These are phyloP conservation scores for Zygosaccharomyces bisporus DNA, from an alignment of 805 yeast genomes.

Conservation along the genomic window DNA sequence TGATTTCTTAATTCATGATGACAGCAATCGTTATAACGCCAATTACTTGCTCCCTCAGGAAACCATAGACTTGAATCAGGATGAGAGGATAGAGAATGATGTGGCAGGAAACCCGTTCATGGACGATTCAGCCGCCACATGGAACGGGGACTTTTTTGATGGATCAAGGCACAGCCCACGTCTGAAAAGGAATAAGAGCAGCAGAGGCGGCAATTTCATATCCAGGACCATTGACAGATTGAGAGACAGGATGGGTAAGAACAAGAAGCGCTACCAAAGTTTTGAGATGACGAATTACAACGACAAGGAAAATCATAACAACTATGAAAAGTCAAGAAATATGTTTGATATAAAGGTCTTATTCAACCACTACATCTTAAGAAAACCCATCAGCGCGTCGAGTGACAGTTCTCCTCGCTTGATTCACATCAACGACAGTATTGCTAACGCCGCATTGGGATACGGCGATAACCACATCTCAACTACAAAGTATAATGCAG, in stretches of 20 bases:
- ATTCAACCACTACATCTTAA: slow-evolving; percentile 36
- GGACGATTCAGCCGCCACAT: slow-evolving; percentile 15
- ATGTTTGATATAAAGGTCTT: slow-evolving; percentile 39
- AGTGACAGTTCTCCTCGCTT: slow-evolving; percentile 49
- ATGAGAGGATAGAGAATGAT: slow-evolving; percentile 39
- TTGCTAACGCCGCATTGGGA: slow-evolving; percentile 50
- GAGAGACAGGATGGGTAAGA: slow-evolving; percentile 16
- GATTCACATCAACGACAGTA: slow-evolving; percentile 63
- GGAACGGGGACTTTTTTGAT: slow-evolving; percentile 18
- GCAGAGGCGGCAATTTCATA: slow-evolving; percentile 17
- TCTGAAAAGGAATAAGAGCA: slow-evolving; percentile 10
- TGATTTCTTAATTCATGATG: slow-evolving; percentile 5
- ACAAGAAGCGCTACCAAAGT: slow-evolving; percentile 16
- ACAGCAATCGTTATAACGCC: slow-evolving; percentile 13
- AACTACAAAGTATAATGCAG: slow-evolving; percentile 90
- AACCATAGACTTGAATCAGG: slow-evolving; percentile 33
- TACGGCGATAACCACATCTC: slow-evolving; percentile 83
- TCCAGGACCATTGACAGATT: slow-evolving; percentile 19
- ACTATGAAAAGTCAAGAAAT: slow-evolving; percentile 34
- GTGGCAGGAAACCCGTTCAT: slow-evolving; percentile 31
- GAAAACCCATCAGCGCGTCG: slow-evolving; percentile 25
- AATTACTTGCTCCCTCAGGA: slow-evolving; percentile 31
- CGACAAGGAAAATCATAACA: slow-evolving; percentile 24
- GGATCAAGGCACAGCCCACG: slow-evolving; percentile 13
- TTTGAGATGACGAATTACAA: slow-evolving; percentile 35